Evolutionary conservation across 192 early-diverging fungal genomes (phyloP), one percentile per base, ranked within the genome.

Genomic region (Geranomyces michiganensis): DNA sequence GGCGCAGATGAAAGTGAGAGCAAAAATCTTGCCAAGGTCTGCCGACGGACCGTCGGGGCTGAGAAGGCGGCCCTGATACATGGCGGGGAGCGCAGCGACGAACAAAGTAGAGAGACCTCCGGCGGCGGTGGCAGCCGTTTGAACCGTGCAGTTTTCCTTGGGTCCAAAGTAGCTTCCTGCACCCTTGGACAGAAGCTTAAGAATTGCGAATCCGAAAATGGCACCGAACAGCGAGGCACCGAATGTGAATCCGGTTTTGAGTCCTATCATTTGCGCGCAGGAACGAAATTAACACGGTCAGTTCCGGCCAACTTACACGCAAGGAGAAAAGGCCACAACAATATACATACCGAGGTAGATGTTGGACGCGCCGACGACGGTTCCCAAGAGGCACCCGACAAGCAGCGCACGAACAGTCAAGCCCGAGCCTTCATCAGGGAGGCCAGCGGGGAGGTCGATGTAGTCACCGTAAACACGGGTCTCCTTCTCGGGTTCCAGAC

Each of bases 311-410:
- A n/a, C n/a, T n/a, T n/a, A n/a, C n/a, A n/a, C n/a, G n/a, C n/a
- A n/a, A n/a, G n/a, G n/a, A n/a, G n/a, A n/a, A n/a, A n/a, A n/a
- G n/a, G n/a, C 93, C 36, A 95, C 78, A n/a, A n/a, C n/a, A n/a
- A n/a, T n/a, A n/a, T n/a, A n/a, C n/a, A n/a, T n/a, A 0, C 93
- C 93, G 71, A 94, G 91, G 76, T 93, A 95, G 80, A 93, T 88
- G 77, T 95, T 95, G 43, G 93, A 93, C 61, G 93, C 93, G 44
- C 90, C 90, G 58, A 90, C 84, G 44, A 90, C 74, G 71, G 79
- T 82, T 51, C 89, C 89, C 15, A 90, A 63, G 1, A 90, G 33
- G 24, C 80, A 83, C 21, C 89, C 89, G 22, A 90, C 75, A 64
- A 90, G 71, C n/a, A 85, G 33, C 14, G 89, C 72, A 26, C 89